A percentile compares a stretch with the other conserved stretches of the same genome.
Conservation (phyloP, 164 flowering plant genomes). For the Annona cherimola region DNA sequence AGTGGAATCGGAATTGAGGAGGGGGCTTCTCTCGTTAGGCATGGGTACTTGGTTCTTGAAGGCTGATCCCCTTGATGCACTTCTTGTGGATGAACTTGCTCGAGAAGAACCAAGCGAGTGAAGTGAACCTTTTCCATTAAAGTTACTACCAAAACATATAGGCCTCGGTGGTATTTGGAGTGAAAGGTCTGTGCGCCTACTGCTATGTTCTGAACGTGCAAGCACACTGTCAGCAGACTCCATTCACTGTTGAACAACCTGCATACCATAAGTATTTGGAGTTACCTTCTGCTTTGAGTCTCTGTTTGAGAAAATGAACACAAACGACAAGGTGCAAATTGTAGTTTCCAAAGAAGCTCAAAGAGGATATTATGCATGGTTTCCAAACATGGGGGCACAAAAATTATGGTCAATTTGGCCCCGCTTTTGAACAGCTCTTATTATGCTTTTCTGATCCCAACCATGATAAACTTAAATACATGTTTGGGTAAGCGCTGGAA, state of each 20-base stretch:
- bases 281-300: no score
- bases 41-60: slow-evolving; percentile 44
- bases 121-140: slow-evolving; percentile 40
- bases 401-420: no score
- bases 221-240: slow-evolving; percentile 18
- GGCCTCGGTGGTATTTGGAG: slow-evolving; percentile 67
- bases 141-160: slow-evolving; percentile 27
- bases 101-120: slow-evolving; percentile 39
- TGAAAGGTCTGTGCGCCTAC: slow-evolving; percentile 38
- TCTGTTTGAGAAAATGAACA: not conserved
- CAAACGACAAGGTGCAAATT: not conserved
- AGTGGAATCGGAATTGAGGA: slow-evolving; percentile 29
- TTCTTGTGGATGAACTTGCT: slow-evolving; percentile 40
- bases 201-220: slow-evolving; percentile 22
- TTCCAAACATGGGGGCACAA: no score
- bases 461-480: no score
- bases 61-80: slow-evolving; percentile 55
- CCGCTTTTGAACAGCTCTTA: no score
- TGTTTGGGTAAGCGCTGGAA: no score
- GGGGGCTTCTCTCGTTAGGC: slow-evolving; percentile 56
- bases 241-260: slow-evolving; percentile 31
- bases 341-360: not conserved
- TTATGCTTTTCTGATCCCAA: no score
- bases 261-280: slow-evolving; percentile 10
- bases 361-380: no score